Conservation (phyloP, 305 asterid species). For the Coffea humblotiana region DNA sequence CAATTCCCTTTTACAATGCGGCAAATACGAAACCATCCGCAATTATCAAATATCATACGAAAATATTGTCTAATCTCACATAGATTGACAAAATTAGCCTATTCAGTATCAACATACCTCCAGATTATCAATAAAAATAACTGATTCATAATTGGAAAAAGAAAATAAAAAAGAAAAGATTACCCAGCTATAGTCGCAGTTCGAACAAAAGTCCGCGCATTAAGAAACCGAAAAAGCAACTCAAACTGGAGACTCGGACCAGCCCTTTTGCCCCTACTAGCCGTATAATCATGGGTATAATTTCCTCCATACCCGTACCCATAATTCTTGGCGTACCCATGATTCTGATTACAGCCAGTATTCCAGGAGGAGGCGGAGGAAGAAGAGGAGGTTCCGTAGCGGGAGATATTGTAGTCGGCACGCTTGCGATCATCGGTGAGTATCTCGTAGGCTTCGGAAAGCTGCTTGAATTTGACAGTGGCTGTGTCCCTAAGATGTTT, state of each 20-base stretch:
- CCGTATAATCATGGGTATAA: constrained; percentile 18
- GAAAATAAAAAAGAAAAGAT: neutral
- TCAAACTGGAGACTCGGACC: constrained; percentile 45
- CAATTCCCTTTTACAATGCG: too few relatives aligned
- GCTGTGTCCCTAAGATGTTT: constrained; percentile 50
- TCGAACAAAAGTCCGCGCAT: constrained; percentile 59
- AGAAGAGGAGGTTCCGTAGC: constrained; percentile 8
- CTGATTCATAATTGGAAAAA: neutral
- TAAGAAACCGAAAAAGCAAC: constrained; percentile 56
- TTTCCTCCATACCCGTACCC: too few relatives aligned
- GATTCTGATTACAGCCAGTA: too few relatives aligned
- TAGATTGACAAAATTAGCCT: neutral
- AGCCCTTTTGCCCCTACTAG: constrained; percentile 35
- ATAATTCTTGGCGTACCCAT: too few relatives aligned
- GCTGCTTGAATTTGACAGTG: constrained; percentile 66
- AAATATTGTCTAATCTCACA: too few relatives aligned
- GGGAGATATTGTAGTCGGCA: constrained; percentile 63
- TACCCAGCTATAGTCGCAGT: constrained; percentile 74
- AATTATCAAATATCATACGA: too few relatives aligned
- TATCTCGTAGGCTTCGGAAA: constrained; percentile 82
- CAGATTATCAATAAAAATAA: neutral
- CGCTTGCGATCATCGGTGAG: constrained; percentile 72
- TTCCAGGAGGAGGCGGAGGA: neutral
- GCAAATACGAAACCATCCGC: too few relatives aligned
- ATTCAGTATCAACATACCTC: neutral